Conservation (phyloP, 371 early-diverging fungal species). For the Amoeboaphelidium occidentale region DNA sequence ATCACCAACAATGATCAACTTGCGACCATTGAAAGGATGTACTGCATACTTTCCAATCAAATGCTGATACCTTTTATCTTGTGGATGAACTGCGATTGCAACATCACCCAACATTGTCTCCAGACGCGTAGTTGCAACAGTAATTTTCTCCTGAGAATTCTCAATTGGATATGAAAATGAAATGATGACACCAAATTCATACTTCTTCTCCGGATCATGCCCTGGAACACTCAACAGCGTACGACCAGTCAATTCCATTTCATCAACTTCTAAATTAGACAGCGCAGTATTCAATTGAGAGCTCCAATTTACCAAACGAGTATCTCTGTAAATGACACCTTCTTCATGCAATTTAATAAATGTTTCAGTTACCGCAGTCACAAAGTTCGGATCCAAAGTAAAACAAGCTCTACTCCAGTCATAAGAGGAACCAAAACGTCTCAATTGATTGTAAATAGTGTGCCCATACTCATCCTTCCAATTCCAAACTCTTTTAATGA, state of each 20-base stretch:
- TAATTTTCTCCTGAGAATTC: conserved; percentile 55
- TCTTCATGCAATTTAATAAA: conserved; percentile 90
- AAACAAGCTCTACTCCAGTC: conserved; percentile 88
- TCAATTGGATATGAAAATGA: conserved; percentile 65
- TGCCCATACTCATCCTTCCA: conserved; percentile 85
- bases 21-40: conserved; percentile 84
- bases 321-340: conserved; percentile 91
- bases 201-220: conserved; percentile 67
- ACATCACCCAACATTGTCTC: conserved; percentile 99
- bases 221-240: conserved; percentile 69
- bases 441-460: conserved; percentile 74
- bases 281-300: conserved; percentile 86
- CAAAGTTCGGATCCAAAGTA: conserved; percentile 79
- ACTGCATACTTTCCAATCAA: conserved; percentile 74
- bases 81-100: conserved; percentile 87
- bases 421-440: conserved; percentile 75
- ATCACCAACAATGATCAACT: conserved; percentile 71
- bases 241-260: conserved; percentile 60
- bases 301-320: conserved; percentile 97
- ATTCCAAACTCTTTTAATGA: conserved; percentile 75
- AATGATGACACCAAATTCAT: conserved; percentile 93
- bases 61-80: conserved; percentile 66
- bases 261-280: conserved; percentile 94
- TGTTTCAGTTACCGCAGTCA: conserved; percentile 73
- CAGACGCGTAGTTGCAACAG: conserved; percentile 96